Evolutionary conservation across 2,329 filamentous ascomycete species (phyloP), one percentile per base, ranked within the genome.

Genomic region (Cryphonectria japonica): DNA sequence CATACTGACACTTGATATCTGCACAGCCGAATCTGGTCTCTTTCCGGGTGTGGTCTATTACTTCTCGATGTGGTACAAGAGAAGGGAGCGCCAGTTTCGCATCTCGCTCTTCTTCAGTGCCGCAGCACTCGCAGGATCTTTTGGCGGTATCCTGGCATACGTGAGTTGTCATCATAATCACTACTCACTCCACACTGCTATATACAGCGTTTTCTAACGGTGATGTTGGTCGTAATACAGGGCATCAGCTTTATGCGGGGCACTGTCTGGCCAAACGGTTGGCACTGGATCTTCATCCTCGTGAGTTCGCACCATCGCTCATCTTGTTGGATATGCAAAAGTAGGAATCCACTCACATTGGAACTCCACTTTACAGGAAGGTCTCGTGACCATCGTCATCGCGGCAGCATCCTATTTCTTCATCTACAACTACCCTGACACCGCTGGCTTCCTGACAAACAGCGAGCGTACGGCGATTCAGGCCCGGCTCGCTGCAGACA

Each of bases 391-490:
- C 0, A 84, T 89, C 0, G 59, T 88, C 0, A 82, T 89, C 0
- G 82, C 86, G 0, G 69, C 85, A 16, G 78, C 77, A 9, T 81
- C 85, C 13, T 87, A 88, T 78, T 87, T 84, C 77, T 89, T 92
- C 78, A 87, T 92, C n/a, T 84, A 90, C 68, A 91, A 92, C 78
- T 91, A 90, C 69, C 89, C 89, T 0, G 82, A 84, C 46, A 90
- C 85, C 0, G 87, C 89, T 3, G 82, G 82, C 1, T 91, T 91
- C 73, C 80, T 92, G 13, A 84, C 81, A 0, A 81, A 86, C 9
- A 80, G 80, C 5, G 88, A 90, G 75, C 83, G 89, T 1, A 80
- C 83, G 0, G 88, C 86, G 70, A 86, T 94, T 65, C 85, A 88
- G 32, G 83, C 85, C 13, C 88, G 92, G 0, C 83, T 95, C 0